These are phyloP conservation scores for Lodderomyces margitis DNA, from an alignment of 1,139 yeast genomes.

Conservation along the genomic window DNA sequence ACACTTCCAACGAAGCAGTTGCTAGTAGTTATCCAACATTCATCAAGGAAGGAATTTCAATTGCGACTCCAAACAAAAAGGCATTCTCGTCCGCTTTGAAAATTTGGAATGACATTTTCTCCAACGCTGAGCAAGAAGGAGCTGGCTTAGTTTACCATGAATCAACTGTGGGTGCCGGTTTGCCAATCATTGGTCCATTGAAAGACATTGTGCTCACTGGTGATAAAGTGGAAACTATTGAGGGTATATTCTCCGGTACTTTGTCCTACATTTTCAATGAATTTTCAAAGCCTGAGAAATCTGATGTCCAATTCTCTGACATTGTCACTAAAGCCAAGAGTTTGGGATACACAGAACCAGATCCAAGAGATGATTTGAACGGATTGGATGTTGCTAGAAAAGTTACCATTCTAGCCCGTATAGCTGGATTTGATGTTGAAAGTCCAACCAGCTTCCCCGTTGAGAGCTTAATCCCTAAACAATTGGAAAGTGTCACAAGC, in stretches of 20 bases:
- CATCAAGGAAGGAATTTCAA: constrained; percentile 74
- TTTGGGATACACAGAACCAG: constrained; percentile 97
- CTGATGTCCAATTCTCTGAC: constrained; percentile 75
- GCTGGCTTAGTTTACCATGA: constrained; percentile 93
- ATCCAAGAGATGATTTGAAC: constrained; percentile 96
- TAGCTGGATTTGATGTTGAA: constrained; percentile 80
- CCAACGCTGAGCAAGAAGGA: constrained; percentile 44
- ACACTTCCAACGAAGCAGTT: constrained; percentile 79
- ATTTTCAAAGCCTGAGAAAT: constrained; percentile 67
- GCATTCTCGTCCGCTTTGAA: constrained; percentile 83
- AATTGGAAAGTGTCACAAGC: constrained; percentile 68
- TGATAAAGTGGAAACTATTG: constrained; percentile 84
- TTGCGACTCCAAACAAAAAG: constrained; percentile 98
- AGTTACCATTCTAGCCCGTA: constrained; percentile 91
- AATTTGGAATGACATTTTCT: constrained; percentile 76
- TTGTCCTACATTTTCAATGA: constrained; percentile 95
- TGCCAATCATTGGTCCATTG: constrained; percentile 87
- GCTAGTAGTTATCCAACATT: constrained; percentile 78
- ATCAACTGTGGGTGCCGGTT: constrained; percentile 99
- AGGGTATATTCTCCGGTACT: constrained; percentile 96
- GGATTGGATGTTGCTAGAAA: constrained; percentile 98
- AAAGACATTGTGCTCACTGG: constrained; percentile 89
- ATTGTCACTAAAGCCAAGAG: constrained; percentile 84
- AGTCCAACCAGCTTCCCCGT: constrained; percentile 97
- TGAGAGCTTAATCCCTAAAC: constrained; percentile 86